Conservation (phyloP, 441 rosid species). For the Mallotus japonicus region DNA sequence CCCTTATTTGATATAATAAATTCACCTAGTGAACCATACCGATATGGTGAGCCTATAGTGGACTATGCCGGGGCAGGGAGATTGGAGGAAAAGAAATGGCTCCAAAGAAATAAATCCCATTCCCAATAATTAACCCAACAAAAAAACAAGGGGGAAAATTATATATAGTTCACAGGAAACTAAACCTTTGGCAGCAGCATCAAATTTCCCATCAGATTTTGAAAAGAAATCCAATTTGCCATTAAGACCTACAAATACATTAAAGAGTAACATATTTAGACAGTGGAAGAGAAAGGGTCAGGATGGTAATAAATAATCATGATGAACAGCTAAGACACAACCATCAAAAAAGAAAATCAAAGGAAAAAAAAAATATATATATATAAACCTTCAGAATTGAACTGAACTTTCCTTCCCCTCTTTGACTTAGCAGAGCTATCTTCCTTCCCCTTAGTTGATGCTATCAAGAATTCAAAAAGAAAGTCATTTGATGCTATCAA, state of each 20-base stretch:
- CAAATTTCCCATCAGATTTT: constrained; percentile 38
- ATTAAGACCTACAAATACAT: constrained; percentile 30
- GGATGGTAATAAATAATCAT: not conserved
- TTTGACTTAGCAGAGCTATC: constrained; percentile 44
- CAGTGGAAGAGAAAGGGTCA: not conserved
- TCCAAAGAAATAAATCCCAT: not conserved
- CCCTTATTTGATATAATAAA: not conserved
- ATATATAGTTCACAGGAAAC: not conserved
- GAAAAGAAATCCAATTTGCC: constrained; percentile 28
- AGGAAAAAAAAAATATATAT: not conserved
- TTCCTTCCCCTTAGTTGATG: constrained; percentile 48
- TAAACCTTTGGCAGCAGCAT: constrained; percentile 37
- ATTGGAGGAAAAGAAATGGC: not conserved
- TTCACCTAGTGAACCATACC: not conserved
- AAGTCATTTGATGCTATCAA: too few relatives aligned
- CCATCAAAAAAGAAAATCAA: not conserved
- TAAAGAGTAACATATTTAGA: not conserved
- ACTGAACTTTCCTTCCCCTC: constrained; percentile 59
- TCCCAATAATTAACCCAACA: constrained; percentile 3
- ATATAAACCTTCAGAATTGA: constrained; percentile 42
- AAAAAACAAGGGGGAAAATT: constrained; percentile 11
- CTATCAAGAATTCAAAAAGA: constrained; percentile 19
- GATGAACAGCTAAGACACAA: not conserved
- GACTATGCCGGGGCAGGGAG: not conserved
- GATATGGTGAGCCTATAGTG: not conserved